Evolutionary conservation across 352 stramenopile genomes (phyloP).

Genomic region (Globisporangium nodosum): DNA sequence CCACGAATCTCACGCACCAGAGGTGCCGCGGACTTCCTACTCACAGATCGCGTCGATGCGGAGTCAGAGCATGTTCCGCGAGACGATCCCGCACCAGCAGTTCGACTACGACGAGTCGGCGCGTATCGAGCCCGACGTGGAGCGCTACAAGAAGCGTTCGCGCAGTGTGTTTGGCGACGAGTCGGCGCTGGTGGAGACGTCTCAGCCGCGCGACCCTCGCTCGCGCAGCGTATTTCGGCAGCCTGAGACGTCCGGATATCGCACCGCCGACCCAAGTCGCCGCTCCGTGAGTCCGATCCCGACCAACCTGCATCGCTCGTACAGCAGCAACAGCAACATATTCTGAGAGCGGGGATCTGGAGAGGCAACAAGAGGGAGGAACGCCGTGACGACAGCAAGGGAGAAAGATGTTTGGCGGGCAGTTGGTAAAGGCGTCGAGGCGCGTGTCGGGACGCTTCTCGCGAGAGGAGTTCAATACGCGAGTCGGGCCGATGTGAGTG

Average conservation of each 20-base stretch:
- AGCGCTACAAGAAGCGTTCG: slow-evolving; percentile 22
- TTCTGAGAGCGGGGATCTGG: not conserved
- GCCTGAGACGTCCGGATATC: not conserved
- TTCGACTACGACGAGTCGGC: not conserved
- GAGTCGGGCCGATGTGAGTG: too few species aligned
- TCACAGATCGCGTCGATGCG: slow-evolving; percentile 11
- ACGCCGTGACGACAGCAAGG: too few species aligned
- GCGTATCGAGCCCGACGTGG: slow-evolving; percentile 6
- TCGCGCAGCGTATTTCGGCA: slow-evolving; percentile 20
- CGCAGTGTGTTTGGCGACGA: slow-evolving; percentile 22
- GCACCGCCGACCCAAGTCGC: not conserved
- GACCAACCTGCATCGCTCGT: not conserved
- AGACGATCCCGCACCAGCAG: not conserved
- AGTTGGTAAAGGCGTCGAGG: too few species aligned
- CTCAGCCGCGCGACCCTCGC: slow-evolving; percentile 21
- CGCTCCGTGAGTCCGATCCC: not conserved
- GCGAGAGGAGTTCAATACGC: too few species aligned
- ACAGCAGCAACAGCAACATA: not conserved
- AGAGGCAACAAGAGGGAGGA: too few species aligned
- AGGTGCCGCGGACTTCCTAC: slow-evolving; percentile 4
- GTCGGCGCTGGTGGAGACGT: slow-evolving; percentile 12
- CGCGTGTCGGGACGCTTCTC: too few species aligned
- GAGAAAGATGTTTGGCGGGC: too few species aligned
- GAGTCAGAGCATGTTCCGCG: slow-evolving; percentile 10
- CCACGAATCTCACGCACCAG: not conserved